Evolutionary conservation across 805 yeast genomes (phyloP), one percentile per base, ranked within the genome.

Genomic region (Sugiyamaella boreocaroliniensis): DNA sequence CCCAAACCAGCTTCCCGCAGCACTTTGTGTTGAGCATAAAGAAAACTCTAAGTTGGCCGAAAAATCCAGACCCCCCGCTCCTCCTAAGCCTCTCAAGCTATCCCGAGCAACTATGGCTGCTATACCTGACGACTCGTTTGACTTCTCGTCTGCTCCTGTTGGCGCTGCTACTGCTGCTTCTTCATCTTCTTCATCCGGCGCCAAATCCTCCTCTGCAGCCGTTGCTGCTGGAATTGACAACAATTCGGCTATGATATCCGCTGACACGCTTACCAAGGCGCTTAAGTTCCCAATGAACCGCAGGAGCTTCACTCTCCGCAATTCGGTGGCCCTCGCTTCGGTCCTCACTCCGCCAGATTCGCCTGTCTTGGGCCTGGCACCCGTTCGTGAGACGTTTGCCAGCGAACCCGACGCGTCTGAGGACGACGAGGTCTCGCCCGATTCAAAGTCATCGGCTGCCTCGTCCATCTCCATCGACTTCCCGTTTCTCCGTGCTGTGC

Each of bases 401-500:
- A 20, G 34, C 47, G 47, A 44, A 6, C 47, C 11, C 32, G 43
- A 41, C 19, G 41, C 15, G 16, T n/a, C 16, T 7, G n/a, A 14
- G n/a, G 37, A 32, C 37, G 37, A 32, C 37, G 37, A 32, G n/a
- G 37, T 32, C 10, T 32, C 37, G 5, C 37, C 37, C 37, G 37
- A 32, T 9, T 10, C 37, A 10, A 32, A 32, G n/a, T 32, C 37
- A 4, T 32, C 37, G 37, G 37, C 37, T 14, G 37, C 37, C n/a
- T 32, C 37, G 37, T 32, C 37, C 37, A 32, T 32, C 37, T 32
- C 37, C 11, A 4, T 32, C n/a, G 65, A 61, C 29, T 66, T 67
- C 58, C 70, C 71, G 40, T 68, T 68, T 48, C 49, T 68, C 16
- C 46, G 69, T 16, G 68, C 71, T 1, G 60, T 65, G 45, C 71